Conservation (phyloP, 176 grass and related monocot species). For the Saccharum spontaneum region DNA sequence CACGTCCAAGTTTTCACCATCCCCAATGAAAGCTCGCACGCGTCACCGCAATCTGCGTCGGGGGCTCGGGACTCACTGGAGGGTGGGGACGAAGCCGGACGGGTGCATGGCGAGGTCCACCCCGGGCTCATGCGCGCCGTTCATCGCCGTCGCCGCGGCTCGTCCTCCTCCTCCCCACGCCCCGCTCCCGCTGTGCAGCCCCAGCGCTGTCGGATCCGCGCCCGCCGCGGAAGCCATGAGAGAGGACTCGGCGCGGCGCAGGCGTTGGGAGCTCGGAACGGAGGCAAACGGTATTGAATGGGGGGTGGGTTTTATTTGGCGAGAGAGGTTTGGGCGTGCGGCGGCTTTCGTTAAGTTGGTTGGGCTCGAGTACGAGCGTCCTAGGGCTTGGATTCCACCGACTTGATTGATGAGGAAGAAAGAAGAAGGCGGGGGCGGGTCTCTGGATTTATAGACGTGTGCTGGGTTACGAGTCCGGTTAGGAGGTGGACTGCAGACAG, state of each 20-base stretch:
- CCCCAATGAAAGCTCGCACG: background rate
- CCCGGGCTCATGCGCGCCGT: background rate
- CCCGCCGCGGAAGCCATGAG: constrained; percentile 18
- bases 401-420: background rate
- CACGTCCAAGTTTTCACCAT: background rate
- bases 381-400: constrained; percentile 32
- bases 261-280: background rate
- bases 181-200: background rate
- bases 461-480: background rate
- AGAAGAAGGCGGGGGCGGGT: background rate
- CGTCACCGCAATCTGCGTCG: background rate
- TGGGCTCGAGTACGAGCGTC: background rate
- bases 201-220: constrained; percentile 1
- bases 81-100: constrained; percentile 59
- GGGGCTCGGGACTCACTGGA: constrained; percentile 60
- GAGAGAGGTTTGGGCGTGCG: background rate
- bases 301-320: constrained; percentile 25
- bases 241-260: background rate
- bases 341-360: constrained; percentile 3
- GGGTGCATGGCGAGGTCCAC: constrained; percentile 46
- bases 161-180: background rate
- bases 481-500: background rate
- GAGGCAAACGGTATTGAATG: constrained; percentile 27
- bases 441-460: constrained; percentile 25
- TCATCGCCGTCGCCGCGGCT: background rate